Conservation (phyloP, 202 grass and related monocot genomes). For the Brachypodium distachyon region DNA sequence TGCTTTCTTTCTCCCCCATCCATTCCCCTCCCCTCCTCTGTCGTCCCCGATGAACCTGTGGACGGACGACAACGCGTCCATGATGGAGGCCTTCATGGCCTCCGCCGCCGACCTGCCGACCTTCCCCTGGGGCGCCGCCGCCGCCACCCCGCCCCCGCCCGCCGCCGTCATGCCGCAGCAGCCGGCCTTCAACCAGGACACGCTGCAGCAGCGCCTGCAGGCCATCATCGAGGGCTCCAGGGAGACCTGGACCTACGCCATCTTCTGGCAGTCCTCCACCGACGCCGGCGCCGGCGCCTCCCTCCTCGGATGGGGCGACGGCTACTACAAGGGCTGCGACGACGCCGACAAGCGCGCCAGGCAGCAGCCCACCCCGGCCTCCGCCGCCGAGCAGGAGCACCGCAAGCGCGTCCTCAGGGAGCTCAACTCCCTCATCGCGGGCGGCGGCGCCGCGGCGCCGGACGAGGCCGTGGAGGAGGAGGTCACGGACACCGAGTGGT, state of each 20-base stretch:
- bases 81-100: slow-evolving; percentile 98
- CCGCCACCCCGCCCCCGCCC: not conserved
- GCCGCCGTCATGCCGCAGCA: not conserved
- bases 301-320: slow-evolving; percentile 81
- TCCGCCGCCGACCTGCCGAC: slow-evolving; percentile 49
- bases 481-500: slow-evolving; percentile 98
- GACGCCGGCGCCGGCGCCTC: slow-evolving; percentile 44
- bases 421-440: slow-evolving; percentile 76
- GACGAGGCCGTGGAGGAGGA: slow-evolving; percentile 73
- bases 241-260: slow-evolving; percentile 85
- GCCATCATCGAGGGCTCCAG: slow-evolving; percentile 64
- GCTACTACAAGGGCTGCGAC: slow-evolving; percentile 89
- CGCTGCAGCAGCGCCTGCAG: slow-evolving; percentile 71
- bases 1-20: not conserved
- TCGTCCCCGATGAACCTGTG: slow-evolving; percentile 55
- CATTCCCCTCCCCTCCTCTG: not conserved
- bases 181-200: slow-evolving; percentile 52
- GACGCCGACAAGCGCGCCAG: slow-evolving; percentile 44
- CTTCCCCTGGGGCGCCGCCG: slow-evolving; percentile 39
- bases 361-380: not conserved
- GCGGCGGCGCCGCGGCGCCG: not conserved
- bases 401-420: slow-evolving; percentile 76
- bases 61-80: slow-evolving; percentile 79
- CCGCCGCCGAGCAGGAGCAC: slow-evolving; percentile 65
- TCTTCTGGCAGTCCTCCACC: slow-evolving; percentile 80